phyloP scores from a whole-genome alignment of 768 basidiomycete genomes.

The Lentinula detonsa region DNA sequence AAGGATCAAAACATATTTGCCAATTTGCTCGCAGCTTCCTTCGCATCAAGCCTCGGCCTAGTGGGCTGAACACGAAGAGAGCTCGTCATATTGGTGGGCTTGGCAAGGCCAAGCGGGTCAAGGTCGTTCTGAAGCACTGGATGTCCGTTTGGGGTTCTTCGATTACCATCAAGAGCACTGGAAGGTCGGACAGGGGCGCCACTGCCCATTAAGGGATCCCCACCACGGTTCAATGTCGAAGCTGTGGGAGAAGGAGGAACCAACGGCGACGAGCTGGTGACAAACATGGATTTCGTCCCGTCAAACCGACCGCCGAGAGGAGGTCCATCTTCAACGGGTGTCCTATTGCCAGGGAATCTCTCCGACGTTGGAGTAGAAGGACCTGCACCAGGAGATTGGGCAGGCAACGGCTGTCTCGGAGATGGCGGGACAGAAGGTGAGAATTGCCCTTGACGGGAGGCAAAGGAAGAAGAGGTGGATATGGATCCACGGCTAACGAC shows the following conservation, averaged over 20 bases:
- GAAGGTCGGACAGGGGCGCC: slow-evolving; percentile 11
- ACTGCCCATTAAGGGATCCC: slow-evolving; percentile 12
- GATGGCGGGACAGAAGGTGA: slow-evolving; percentile 17
- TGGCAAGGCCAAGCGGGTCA: slow-evolving; percentile 61
- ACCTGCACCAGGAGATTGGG: slow-evolving; percentile 51
- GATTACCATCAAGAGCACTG: slow-evolving; percentile 8
- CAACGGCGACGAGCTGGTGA: slow-evolving; percentile 32
- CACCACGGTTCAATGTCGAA: slow-evolving; percentile 7
- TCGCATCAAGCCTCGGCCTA: slow-evolving; percentile 72
- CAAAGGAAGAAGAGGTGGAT: slow-evolving; percentile 5
- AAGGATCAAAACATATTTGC: slow-evolving; percentile 73
- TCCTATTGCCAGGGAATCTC: slow-evolving; percentile 20
- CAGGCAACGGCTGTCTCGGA: slow-evolving; percentile 25
- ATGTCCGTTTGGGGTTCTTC: slow-evolving; percentile 17
- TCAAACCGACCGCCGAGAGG: slow-evolving; percentile 66
- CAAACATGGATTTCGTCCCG: slow-evolving; percentile 78
- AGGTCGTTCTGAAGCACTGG: slow-evolving; percentile 27
- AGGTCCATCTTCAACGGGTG: slow-evolving; percentile 31
- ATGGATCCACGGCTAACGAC: neutral
- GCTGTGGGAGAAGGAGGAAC: slow-evolving; percentile 24
- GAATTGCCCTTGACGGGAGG: slow-evolving; percentile 8
- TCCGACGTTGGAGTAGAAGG: slow-evolving; percentile 39
- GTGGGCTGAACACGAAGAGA: slow-evolving; percentile 72
- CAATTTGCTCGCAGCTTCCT: slow-evolving; percentile 83
- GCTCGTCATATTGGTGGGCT: slow-evolving; percentile 60